Conservation (phyloP, 2,329 filamentous ascomycete genomes). For the Clonostachys solani region DNA sequence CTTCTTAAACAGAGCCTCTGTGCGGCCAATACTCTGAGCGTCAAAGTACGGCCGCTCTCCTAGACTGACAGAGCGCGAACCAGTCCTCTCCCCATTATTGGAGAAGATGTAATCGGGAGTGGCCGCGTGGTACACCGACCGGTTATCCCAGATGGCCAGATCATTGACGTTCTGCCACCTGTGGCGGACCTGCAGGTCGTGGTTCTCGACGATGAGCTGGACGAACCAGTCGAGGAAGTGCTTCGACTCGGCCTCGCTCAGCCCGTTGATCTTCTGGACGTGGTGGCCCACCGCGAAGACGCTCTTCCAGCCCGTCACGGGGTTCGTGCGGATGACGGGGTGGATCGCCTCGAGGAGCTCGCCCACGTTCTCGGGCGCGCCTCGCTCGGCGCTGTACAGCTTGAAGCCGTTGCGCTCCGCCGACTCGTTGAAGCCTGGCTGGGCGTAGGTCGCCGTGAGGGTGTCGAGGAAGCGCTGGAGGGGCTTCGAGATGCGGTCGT, state of each 20-base stretch:
- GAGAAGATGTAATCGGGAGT: conserved; percentile 41
- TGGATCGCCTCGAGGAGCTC: conserved; percentile 42
- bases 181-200: conserved; percentile 48
- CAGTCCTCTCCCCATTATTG: conserved; percentile 40
- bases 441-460: conserved; percentile 49
- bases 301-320: conserved; percentile 53
- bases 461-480: conserved; percentile 55
- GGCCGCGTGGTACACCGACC: conserved; percentile 50
- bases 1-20: not conserved
- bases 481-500: conserved; percentile 55
- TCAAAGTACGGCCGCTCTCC: conserved; percentile 52
- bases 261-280: conserved; percentile 43
- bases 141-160: conserved; percentile 54
- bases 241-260: conserved; percentile 40
- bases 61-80: conserved; percentile 44
- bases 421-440: conserved; percentile 43
- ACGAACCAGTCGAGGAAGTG: conserved; percentile 48
- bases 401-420: conserved; percentile 38
- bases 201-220: conserved; percentile 45
- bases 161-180: conserved; percentile 41
- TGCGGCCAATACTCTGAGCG: conserved; percentile 24
- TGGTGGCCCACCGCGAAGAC: conserved; percentile 49
- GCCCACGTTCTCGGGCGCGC: conserved; percentile 46
- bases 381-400: conserved; percentile 38
- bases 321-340: conserved; percentile 52